Conservation (phyloP, 2,329 filamentous ascomycete genomes). For the Dothidotthia symphoricarpi region DNA sequence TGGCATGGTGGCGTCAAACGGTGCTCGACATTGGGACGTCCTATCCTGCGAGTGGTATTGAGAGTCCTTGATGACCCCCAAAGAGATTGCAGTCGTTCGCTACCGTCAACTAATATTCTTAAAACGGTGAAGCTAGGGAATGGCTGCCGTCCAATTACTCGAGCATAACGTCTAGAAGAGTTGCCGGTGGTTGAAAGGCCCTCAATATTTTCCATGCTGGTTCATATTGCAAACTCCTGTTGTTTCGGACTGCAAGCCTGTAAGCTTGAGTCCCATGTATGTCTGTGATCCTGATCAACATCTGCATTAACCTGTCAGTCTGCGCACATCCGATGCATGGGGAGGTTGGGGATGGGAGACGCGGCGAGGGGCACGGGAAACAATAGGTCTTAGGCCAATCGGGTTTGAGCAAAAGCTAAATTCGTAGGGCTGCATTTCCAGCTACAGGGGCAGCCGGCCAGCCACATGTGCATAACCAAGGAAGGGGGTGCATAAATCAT, state of each 20-base stretch:
- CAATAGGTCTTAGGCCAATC: constrained; percentile 10
- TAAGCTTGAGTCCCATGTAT: constrained; percentile 12
- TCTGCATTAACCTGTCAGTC: constrained; percentile 6
- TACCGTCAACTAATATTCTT: constrained; percentile 16
- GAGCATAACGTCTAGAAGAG: background rate
- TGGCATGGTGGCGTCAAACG: constrained; percentile 29
- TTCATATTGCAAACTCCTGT: no score
- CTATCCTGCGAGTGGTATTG: constrained; percentile 24
- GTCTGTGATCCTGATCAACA: constrained; percentile 5
- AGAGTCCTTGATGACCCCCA: constrained; percentile 11
- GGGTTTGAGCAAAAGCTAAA: constrained; percentile 4
- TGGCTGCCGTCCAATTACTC: constrained; percentile 12
- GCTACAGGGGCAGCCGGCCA: constrained; percentile 4
- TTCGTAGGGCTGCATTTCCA: constrained; percentile 11
- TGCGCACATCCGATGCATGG: no score
- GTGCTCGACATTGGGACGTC: constrained; percentile 17
- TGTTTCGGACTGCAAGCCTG: no score
- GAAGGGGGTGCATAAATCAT: constrained; percentile 10
- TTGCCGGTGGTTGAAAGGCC: no score
- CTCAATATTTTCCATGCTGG: no score
- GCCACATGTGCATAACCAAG: constrained; percentile 1
- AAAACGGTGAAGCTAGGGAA: constrained; percentile 15
- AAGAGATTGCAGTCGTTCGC: constrained; percentile 34
- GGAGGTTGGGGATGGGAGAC: constrained; percentile 17
- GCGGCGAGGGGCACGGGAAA: constrained; percentile 11